Evolutionary conservation across 495 filamentous ascomycete genomes (phyloP).

Genomic region (Trichoderma orchidacearum): DNA sequence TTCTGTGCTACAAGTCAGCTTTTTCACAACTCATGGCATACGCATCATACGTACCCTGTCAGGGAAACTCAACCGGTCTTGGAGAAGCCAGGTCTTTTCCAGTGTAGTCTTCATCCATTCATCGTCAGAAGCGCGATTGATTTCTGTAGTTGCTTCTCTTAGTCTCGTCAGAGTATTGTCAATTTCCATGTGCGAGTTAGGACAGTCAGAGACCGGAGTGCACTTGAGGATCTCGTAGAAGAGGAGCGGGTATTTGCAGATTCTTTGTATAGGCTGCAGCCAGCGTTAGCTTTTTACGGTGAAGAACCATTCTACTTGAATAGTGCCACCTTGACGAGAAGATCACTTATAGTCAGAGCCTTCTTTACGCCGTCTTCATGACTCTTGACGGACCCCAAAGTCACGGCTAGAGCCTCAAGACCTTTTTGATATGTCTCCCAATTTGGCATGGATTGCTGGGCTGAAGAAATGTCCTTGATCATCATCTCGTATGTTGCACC

Average conservation of each 20-base stretch:
- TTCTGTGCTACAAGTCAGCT: slow-evolving; percentile 16
- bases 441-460: slow-evolving; percentile 54
- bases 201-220: slow-evolving; percentile 75
- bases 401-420: slow-evolving; percentile 71
- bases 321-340: slow-evolving; percentile 70
- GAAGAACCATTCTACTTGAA: background rate
- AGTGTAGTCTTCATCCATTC: slow-evolving; percentile 39
- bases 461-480: slow-evolving; percentile 56
- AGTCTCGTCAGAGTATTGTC: slow-evolving; percentile 59
- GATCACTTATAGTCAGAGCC: slow-evolving; percentile 65
- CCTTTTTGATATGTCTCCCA: slow-evolving; percentile 77
- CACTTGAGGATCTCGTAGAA: slow-evolving; percentile 69
- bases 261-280: slow-evolving; percentile 73
- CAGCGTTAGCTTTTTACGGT: background rate
- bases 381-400: slow-evolving; percentile 56
- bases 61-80: slow-evolving; percentile 61
- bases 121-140: slow-evolving; percentile 67
- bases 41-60: slow-evolving; percentile 40
- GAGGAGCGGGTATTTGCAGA: slow-evolving; percentile 85
- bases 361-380: slow-evolving; percentile 50
- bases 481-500: slow-evolving; percentile 76
- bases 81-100: slow-evolving; percentile 64
- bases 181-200: slow-evolving; percentile 63
- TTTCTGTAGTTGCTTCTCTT: slow-evolving; percentile 53
- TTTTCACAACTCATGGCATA: background rate